Evolutionary conservation across 139 green algal genomes (phyloP).

Genomic region (Chlorella sp.): DNA sequence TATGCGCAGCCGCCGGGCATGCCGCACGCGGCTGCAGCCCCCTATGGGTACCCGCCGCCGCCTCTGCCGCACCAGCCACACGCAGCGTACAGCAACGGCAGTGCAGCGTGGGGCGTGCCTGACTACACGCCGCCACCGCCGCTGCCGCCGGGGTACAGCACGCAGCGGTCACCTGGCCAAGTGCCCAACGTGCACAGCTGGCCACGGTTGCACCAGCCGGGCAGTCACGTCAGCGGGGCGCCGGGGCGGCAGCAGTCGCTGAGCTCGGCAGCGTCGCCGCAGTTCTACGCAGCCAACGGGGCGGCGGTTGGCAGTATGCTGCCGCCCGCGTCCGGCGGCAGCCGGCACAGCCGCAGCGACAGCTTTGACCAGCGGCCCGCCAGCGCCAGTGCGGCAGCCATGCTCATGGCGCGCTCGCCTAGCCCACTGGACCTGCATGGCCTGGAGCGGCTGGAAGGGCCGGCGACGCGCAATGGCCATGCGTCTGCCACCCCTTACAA

Average conservation of each 20-base stretch:
- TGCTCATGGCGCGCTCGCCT: background rate
- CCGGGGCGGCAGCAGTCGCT: too few species aligned
- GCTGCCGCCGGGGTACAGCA: background rate
- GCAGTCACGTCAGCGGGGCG: too few species aligned
- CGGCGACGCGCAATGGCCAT: background rate
- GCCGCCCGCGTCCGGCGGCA: background rate
- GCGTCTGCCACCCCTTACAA: slow-evolving; percentile 35
- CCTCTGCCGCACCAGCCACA: background rate
- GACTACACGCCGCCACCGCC: too few species aligned
- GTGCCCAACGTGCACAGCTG: background rate
- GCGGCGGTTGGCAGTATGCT: background rate
- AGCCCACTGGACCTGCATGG: slow-evolving; percentile 6
- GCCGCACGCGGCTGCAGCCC: too few species aligned
- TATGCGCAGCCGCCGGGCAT: background rate
- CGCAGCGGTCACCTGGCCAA: background rate
- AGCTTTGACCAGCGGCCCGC: slow-evolving; percentile 6
- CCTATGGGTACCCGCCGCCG: background rate
- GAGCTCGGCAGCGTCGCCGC: too few species aligned
- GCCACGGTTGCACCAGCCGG: background rate
- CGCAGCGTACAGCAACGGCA: background rate
- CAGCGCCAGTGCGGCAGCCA: background rate
- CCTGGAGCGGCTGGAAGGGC: slow-evolving; percentile 7
- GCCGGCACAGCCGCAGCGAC: slow-evolving; percentile 10
- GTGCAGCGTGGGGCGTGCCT: too few species aligned
- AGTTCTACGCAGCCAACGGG: background rate